Conservation (phyloP, 2,329 filamentous ascomycete genomes). For the Colletotrichum theobromicola region DNA sequence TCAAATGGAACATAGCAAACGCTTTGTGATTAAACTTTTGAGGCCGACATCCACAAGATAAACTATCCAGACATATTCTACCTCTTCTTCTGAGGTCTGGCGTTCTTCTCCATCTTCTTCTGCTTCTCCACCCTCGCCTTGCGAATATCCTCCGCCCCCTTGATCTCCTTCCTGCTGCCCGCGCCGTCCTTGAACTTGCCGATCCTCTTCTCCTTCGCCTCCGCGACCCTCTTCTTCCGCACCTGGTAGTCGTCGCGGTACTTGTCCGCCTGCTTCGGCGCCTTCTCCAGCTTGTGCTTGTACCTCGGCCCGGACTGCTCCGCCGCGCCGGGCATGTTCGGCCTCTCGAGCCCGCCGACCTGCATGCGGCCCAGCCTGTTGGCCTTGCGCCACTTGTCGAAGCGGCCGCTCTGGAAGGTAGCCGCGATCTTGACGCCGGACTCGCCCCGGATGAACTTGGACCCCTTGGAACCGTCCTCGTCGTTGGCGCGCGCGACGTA, state of each 20-base stretch:
- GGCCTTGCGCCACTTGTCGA: constrained; percentile 88
- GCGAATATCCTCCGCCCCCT: constrained; percentile 81
- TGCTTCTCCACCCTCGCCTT: constrained; percentile 82
- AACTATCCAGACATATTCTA: not conserved
- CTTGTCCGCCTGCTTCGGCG: constrained; percentile 93
- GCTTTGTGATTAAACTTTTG: not conserved
- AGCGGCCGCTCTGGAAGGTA: constrained; percentile 89
- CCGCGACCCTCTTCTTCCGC: constrained; percentile 87
- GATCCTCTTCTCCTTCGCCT: constrained; percentile 83
- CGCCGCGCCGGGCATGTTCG: constrained; percentile 26
- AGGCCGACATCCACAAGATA: not conserved
- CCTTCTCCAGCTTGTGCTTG: constrained; percentile 86
- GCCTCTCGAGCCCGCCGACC: constrained; percentile 80
- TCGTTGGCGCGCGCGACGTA: constrained; percentile 93
- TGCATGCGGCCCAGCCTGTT: constrained; percentile 80
- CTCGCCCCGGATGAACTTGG: constrained; percentile 82
- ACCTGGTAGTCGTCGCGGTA: constrained; percentile 88
- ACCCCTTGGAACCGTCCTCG: constrained; percentile 82
- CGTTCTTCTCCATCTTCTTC: constrained; percentile 85
- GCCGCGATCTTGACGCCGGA: constrained; percentile 96
- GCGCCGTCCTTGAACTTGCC: constrained; percentile 75
- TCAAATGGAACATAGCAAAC: not conserved
- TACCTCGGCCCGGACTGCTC: constrained; percentile 58
- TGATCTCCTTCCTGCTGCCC: constrained; percentile 79
- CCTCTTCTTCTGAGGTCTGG: constrained; percentile 69